Conservation (phyloP, 352 stramenopile genomes). For the Phytophthora multivora region DNA sequence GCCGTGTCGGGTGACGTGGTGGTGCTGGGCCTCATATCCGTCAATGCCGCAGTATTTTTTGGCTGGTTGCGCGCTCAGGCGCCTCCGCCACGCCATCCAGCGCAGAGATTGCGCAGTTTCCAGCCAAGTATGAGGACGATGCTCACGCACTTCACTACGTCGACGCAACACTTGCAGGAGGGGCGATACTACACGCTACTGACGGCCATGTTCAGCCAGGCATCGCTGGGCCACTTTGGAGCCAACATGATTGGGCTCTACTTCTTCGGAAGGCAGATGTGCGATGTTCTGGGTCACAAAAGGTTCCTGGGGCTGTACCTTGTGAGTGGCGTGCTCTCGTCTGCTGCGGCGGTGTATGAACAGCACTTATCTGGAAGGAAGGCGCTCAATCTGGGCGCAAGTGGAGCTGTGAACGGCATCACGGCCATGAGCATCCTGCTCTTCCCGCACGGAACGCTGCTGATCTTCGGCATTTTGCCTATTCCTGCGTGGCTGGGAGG, state of each 20-base stretch:
- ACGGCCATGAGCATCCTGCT: slow-evolving; percentile 74
- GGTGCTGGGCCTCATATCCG: slow-evolving; percentile 55
- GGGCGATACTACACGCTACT: slow-evolving; percentile 78
- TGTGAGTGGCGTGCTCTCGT: slow-evolving; percentile 69
- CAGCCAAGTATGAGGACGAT: slow-evolving; percentile 50
- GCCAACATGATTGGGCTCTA: slow-evolving; percentile 80
- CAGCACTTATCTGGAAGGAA: slow-evolving; percentile 49
- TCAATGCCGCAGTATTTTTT: slow-evolving; percentile 62
- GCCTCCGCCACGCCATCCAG: slow-evolving; percentile 37
- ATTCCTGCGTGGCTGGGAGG: slow-evolving; percentile 77
- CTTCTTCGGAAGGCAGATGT: slow-evolving; percentile 79
- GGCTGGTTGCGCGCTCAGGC: slow-evolving; percentile 63
- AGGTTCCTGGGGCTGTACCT: slow-evolving; percentile 81
- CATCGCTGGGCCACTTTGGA: slow-evolving; percentile 54
- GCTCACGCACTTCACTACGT: slow-evolving; percentile 81
- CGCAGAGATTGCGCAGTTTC: slow-evolving; percentile 30
- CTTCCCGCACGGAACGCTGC: slow-evolving; percentile 70
- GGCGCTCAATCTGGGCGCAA: slow-evolving; percentile 70
- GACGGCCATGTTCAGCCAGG: slow-evolving; percentile 77
- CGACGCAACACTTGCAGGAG: slow-evolving; percentile 57
- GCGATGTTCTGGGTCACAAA: slow-evolving; percentile 63
- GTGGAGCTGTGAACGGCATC: slow-evolving; percentile 81
- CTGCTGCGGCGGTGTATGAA: slow-evolving; percentile 61
- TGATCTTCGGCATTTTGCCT: slow-evolving; percentile 79
- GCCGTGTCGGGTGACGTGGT: slow-evolving; percentile 43